These are phyloP conservation scores for Blastocrithidia nonstop DNA, from an alignment of 208 protist species.

Conservation along the genomic window DNA sequence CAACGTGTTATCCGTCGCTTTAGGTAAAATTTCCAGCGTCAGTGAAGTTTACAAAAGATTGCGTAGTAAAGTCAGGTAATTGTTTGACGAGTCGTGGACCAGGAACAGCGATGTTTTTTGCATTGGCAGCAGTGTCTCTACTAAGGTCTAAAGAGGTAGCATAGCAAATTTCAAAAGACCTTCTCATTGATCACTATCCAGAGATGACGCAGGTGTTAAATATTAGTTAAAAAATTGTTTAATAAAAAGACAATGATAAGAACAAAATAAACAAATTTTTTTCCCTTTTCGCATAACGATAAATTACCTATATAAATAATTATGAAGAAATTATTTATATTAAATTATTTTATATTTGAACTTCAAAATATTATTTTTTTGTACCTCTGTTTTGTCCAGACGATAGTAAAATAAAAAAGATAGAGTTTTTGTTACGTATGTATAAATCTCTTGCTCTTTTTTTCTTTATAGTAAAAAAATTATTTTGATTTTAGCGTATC, in stretches of 20 bases:
- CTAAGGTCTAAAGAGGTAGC: slow-evolving; percentile 50
- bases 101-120: slow-evolving; percentile 77
- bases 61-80: slow-evolving; percentile 64
- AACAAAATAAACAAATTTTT: not conserved
- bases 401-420: no score
- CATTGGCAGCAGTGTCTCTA: slow-evolving; percentile 44
- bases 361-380: no score
- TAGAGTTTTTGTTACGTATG: no score
- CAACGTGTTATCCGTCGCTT: slow-evolving; percentile 67
- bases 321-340: not conserved
- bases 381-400: no score
- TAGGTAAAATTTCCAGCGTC: slow-evolving; percentile 48
- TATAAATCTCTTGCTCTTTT: no score
- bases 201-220: no score
- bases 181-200: slow-evolving; percentile 45
- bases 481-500: no score
- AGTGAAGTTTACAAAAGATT: slow-evolving; percentile 27
- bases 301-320: no score
- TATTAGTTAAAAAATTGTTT: no score
- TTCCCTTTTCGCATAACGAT: not conserved
- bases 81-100: slow-evolving; percentile 75
- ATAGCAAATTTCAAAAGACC: slow-evolving; percentile 34
- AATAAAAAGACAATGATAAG: not conserved
- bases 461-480: no score
- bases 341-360: no score